Evolutionary conservation across 192 early-diverging fungal species (phyloP), one percentile per base, ranked within the genome.

Genomic region (Geranomyces variabilis): DNA sequence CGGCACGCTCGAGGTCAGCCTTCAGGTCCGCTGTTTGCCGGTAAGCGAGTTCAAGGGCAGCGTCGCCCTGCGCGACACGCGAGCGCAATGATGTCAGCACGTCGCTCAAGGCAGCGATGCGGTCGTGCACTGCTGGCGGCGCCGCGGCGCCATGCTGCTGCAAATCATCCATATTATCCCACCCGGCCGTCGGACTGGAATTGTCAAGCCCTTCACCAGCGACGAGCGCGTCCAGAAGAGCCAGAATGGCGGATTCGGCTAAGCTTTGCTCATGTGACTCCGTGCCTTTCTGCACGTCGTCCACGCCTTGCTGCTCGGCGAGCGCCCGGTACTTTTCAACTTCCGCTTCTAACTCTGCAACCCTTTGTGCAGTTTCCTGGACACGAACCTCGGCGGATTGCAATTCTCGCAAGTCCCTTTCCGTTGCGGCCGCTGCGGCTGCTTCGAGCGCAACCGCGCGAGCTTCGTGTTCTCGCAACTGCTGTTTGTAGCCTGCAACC

Each of bases 271-370:
- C 51, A 10, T 7, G 10, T 6, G 51, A 4, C 24, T n/a, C 51
- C 3, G n/a, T 26, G 51, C 15, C 24, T 17, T 15, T 53, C n/a
- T 17, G 51, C 17, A 3, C 51, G 51, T 53, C 51, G 19, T 26
- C 51, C n/a, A n/a, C 24, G 51, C 19, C 6, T 17, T 53, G 19
- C 51, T 53, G 51, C 17, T 53, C 51, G 51, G 51, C 51, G 24
- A 53, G 51, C 51, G 51, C 51, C 6, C 51, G 51, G 24, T 53
- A 53, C 51, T 53, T 53, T 53, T 53, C 51, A 26, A 53, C 51
- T 7, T 53, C 51, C n/a, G 19, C 24, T 53, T 53, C 51, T 15
- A 53, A 26, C 51, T 53, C 51, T 3, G 51, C 51, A 26, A 53
- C 24, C 15, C 51, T 41, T 10, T 10, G 36, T 10, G 36, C 36